phyloP scores from a whole-genome alignment of 257 asterid genomes.

The Haberlea rhodopensis region DNA sequence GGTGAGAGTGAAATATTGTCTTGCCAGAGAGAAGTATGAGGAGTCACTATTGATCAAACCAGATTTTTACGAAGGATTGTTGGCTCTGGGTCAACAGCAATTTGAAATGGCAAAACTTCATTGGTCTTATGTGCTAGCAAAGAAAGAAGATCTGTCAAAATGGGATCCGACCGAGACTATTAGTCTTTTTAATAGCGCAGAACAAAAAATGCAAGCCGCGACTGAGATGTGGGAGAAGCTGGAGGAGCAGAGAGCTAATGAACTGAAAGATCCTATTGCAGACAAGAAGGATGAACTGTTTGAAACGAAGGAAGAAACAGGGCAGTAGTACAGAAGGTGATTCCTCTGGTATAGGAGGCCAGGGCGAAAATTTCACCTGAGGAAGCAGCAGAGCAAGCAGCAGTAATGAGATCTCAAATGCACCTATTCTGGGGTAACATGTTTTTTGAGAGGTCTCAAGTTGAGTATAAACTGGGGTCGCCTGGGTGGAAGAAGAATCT shows the following conservation, averaged over 20 bases:
- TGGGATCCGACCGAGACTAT: slow-evolving; percentile 22
- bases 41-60: slow-evolving; percentile 20
- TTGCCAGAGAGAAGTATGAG: slow-evolving; percentile 18
- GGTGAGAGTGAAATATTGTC: slow-evolving; percentile 8
- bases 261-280: neutral
- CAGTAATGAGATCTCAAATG: slow-evolving; percentile 18
- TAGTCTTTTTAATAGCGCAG: slow-evolving; percentile 23
- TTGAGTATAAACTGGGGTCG: slow-evolving; percentile 16
- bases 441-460: slow-evolving; percentile 11
- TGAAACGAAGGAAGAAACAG: neutral
- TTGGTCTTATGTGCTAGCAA: slow-evolving; percentile 16
- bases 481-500: slow-evolving; percentile 22
- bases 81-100: slow-evolving; percentile 26
- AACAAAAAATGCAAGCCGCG: slow-evolving; percentile 22
- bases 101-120: slow-evolving; percentile 25
- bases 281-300: neutral
- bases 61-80: slow-evolving; percentile 16
- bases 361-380: neutral
- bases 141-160: neutral
- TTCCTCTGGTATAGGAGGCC: neutral
- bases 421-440: slow-evolving; percentile 22
- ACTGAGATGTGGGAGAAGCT: slow-evolving; percentile 25
- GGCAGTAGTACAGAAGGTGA: slow-evolving; percentile 9
- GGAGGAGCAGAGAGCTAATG: slow-evolving; percentile 10
- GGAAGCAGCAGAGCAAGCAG: slow-evolving; percentile 20